A percentile compares a stretch with the other conserved stretches of the same genome.
These are phyloP conservation scores for Salix purpurea DNA, from an alignment of 345 rosid genomes.

Conservation along the genomic window DNA sequence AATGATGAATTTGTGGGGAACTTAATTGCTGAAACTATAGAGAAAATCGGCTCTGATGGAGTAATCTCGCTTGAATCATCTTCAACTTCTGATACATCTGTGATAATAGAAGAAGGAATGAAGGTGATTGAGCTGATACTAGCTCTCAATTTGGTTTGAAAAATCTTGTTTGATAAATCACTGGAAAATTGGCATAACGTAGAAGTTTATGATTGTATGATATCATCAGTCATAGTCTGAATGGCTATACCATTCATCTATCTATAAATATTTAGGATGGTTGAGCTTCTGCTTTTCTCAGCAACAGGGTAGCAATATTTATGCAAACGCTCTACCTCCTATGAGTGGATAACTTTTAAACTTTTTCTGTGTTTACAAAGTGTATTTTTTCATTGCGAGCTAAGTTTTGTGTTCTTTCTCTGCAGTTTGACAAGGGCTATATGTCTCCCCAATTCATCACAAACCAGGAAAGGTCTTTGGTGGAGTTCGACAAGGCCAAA, in stretches of 20 bases:
- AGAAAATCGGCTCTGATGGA: slow-evolving; percentile 81
- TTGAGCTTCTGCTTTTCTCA: not conserved
- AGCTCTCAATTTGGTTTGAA: slow-evolving; percentile 1
- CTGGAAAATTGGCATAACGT: not conserved
- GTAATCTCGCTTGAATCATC: slow-evolving; percentile 76
- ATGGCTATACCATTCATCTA: not conserved
- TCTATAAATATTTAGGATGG: not conserved
- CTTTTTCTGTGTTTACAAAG: not conserved
- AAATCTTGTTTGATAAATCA: not conserved
- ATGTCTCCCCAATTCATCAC: slow-evolving; percentile 80
- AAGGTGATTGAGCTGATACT: slow-evolving; percentile 43
- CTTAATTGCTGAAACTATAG: slow-evolving; percentile 66
- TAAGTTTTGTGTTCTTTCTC: slow-evolving; percentile 14
- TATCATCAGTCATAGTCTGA: not conserved
- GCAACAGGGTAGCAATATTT: not conserved
- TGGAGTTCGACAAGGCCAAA: slow-evolving; percentile 78
- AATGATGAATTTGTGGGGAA: slow-evolving; percentile 71
- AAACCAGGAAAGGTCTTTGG: slow-evolving; percentile 63
- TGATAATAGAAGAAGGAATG: slow-evolving; percentile 81
- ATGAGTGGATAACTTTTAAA: not conserved
- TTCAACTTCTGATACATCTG: slow-evolving; percentile 59
- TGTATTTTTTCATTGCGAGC: not conserved
- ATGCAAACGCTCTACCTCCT: not conserved
- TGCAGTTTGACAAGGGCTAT: slow-evolving; percentile 79
- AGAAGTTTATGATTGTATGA: not conserved